These are phyloP conservation scores for Cryptococcus sp. DNA, from an alignment of 1,284 basidiomycete genomes.

Conservation along the genomic window DNA sequence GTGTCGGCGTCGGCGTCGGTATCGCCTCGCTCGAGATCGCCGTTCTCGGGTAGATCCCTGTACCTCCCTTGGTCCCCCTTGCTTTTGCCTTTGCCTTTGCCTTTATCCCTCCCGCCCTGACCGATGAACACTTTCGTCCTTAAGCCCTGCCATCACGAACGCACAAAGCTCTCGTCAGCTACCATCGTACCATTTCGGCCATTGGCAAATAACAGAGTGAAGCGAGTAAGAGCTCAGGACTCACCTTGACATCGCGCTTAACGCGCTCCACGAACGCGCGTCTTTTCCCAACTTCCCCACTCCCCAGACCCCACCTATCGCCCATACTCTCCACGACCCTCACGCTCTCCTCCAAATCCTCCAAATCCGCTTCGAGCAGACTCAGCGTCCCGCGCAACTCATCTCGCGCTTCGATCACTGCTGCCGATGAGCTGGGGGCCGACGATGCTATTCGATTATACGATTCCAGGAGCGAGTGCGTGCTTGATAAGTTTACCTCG, in stretches of 20 bases:
- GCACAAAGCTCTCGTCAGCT: background rate
- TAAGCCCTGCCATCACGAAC: background rate
- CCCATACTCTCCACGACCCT: constrained; percentile 79
- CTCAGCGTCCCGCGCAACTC: constrained; percentile 75
- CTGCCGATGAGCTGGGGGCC: constrained; percentile 12
- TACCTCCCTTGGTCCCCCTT: constrained; percentile 19
- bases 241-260: constrained; percentile 72
- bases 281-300: constrained; percentile 69
- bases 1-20: constrained; percentile 25
- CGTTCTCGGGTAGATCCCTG: constrained; percentile 30
- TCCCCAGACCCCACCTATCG: constrained; percentile 76
- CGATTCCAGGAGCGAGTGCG: constrained; percentile 31
- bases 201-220: too few relatives aligned
- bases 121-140: background rate
- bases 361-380: constrained; percentile 76
- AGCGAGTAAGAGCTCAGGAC: constrained; percentile 39
- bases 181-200: too few relatives aligned
- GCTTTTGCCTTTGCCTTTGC: constrained; percentile 15
- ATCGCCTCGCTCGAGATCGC: constrained; percentile 19
- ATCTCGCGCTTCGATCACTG: constrained; percentile 30
- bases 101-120: constrained; percentile 3
- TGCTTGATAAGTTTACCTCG: constrained; percentile 37
- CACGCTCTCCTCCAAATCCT: constrained; percentile 86
- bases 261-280: constrained; percentile 73
- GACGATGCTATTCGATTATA: constrained; percentile 27